Conservation (phyloP, 441 rosid genomes). For the Raphanus hybrid region DNA sequence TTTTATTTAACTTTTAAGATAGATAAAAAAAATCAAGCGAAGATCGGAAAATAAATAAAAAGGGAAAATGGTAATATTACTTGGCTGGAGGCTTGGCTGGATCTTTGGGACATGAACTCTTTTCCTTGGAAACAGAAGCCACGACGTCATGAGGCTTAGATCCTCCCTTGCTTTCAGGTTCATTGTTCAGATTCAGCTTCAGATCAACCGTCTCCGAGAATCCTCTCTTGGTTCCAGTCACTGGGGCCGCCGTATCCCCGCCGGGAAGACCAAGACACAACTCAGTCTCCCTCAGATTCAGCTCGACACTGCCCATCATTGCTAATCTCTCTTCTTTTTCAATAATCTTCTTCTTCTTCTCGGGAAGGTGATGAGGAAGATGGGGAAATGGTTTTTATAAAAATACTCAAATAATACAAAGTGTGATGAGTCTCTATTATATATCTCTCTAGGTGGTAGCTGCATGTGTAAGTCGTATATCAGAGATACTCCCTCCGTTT, state of each 20-base stretch:
- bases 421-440: too few species aligned
- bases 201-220: conserved; percentile 77
- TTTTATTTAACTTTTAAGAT: background rate
- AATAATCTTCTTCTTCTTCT: too few species aligned
- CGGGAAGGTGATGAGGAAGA: too few species aligned
- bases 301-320: too few species aligned
- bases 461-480: conserved; percentile 45
- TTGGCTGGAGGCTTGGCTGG: conserved; percentile 79
- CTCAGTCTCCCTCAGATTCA: conserved; percentile 46
- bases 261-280: conserved; percentile 89
- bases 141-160: conserved; percentile 25
- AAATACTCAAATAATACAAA: too few species aligned
- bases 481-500: too few species aligned
- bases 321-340: too few species aligned
- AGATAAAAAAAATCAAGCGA: background rate
- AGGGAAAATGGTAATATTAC: conserved; percentile 41
- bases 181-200: conserved; percentile 56
- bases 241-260: conserved; percentile 42
- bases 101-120: conserved; percentile 46
- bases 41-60: background rate
- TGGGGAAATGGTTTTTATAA: too few species aligned
- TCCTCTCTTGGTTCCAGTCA: conserved; percentile 60
- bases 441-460: conserved; percentile 31
- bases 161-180: conserved; percentile 33
- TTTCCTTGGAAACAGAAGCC: conserved; percentile 42